Percentiles rank a stretch among this genome's conserved stretches.
Evolutionary conservation across 2,329 filamentous ascomycete genomes (phyloP).

Genomic region (Pseudopyrenochaeta lycopersici): DNA sequence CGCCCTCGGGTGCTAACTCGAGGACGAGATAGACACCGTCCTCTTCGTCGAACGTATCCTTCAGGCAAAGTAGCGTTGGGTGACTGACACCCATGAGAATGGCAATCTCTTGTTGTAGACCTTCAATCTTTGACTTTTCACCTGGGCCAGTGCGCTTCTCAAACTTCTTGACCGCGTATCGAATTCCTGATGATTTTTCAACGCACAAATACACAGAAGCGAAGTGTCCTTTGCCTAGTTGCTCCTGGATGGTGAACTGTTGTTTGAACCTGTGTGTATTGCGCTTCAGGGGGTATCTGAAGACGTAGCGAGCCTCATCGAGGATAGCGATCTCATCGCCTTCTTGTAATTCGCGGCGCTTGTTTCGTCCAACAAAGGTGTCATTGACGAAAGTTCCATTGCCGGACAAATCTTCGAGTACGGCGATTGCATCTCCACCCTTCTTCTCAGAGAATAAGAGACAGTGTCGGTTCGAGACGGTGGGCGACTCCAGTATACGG

Average conservation of each 20-base stretch:
- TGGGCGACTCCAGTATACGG: conserved; percentile 75
- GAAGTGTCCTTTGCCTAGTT: conserved; percentile 94
- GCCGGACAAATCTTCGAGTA: conserved; percentile 91
- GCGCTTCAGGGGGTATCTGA: conserved; percentile 75
- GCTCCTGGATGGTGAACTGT: conserved; percentile 84
- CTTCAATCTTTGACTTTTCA: conserved; percentile 83
- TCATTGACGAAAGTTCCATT: conserved; percentile 98
- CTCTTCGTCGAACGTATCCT: conserved; percentile 91
- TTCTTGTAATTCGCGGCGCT: conserved; percentile 86
- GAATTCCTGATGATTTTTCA: conserved; percentile 81
- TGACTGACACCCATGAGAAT: conserved; percentile 98
- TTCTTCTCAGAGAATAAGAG: conserved; percentile 71
- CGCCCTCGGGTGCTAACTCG: conserved; percentile 89
- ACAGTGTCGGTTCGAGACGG: conserved; percentile 88
- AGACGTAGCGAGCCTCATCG: conserved; percentile 86
- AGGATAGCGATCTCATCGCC: conserved; percentile 90
- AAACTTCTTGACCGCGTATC: conserved; percentile 94
- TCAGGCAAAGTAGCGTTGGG: conserved; percentile 89
- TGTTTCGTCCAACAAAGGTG: conserved; percentile 87
- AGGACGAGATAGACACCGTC: conserved; percentile 91
- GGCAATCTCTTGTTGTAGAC: conserved; percentile 93
- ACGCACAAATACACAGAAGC: conserved; percentile 92
- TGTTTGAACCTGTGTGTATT: conserved; percentile 79
- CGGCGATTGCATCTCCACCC: conserved; percentile 68
- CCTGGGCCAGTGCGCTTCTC: conserved; percentile 84